phyloP scores from a whole-genome alignment of 106 monocot species.

The Vanilla planifolia region DNA sequence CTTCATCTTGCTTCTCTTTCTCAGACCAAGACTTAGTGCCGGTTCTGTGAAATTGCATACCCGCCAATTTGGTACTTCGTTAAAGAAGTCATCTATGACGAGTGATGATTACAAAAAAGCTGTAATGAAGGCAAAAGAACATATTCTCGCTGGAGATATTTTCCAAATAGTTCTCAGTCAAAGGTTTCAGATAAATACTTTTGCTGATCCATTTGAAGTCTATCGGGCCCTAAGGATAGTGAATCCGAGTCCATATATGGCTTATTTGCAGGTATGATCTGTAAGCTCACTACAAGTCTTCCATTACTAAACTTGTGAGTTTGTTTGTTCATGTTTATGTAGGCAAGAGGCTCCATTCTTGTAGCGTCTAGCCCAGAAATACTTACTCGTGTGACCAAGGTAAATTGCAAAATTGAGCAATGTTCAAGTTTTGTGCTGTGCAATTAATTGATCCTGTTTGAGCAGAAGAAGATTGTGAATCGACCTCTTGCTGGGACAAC shows the following conservation, averaged over 20 bases:
- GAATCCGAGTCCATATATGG: slow-evolving; percentile 97
- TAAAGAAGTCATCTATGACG: slow-evolving; percentile 73
- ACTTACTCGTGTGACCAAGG: slow-evolving; percentile 73
- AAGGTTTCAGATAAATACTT: slow-evolving; percentile 85
- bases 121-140: slow-evolving; percentile 82
- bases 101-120: slow-evolving; percentile 72
- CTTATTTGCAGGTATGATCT: slow-evolving; percentile 91
- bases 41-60: slow-evolving; percentile 65
- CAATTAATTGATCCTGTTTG: slow-evolving; percentile 1
- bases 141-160: slow-evolving; percentile 93
- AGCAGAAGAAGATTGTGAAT: slow-evolving; percentile 49
- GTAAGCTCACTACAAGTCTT: slow-evolving; percentile 6
- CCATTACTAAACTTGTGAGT: not conserved
- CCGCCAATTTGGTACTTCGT: slow-evolving; percentile 46
- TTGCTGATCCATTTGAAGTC: slow-evolving; percentile 94
- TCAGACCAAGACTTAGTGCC: slow-evolving; percentile 41
- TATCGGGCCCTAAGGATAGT: slow-evolving; percentile 88
- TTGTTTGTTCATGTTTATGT: slow-evolving; percentile 1
- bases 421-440: too few species aligned
- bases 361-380: slow-evolving; percentile 94
- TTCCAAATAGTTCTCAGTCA: slow-evolving; percentile 96
- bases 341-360: slow-evolving; percentile 93
- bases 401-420: slow-evolving; percentile 18
- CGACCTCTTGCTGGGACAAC: slow-evolving; percentile 67
- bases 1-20: not conserved